phyloP scores from a whole-genome alignment of 192 early-diverging fungal genomes.

The Chytriomyces sp. region DNA sequence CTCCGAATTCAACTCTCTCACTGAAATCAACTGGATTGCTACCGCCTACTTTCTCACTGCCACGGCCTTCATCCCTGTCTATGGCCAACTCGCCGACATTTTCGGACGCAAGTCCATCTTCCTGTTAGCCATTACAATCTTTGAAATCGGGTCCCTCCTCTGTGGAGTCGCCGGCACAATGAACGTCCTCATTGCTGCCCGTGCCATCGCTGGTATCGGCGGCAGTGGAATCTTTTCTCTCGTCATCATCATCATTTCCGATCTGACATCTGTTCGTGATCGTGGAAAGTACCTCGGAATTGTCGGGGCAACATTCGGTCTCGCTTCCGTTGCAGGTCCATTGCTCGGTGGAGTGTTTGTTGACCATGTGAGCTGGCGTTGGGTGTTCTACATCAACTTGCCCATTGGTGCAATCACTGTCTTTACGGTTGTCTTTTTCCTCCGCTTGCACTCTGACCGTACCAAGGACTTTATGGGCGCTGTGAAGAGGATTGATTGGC shows the following conservation, averaged over 20 bases:
- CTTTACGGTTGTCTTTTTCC: slow-evolving; percentile 56
- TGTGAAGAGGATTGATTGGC: slow-evolving; percentile 75
- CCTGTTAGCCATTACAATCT: slow-evolving; percentile 71
- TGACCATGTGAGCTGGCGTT: slow-evolving; percentile 50
- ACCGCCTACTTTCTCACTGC: slow-evolving; percentile 34
- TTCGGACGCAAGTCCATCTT: slow-evolving; percentile 83
- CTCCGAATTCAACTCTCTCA: slow-evolving; percentile 40
- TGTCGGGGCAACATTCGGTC: slow-evolving; percentile 74
- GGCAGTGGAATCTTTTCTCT: slow-evolving; percentile 82
- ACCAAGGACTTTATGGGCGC: slow-evolving; percentile 67
- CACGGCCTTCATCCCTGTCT: slow-evolving; percentile 75
- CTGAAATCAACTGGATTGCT: slow-evolving; percentile 50
- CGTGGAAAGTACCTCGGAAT: slow-evolving; percentile 71
- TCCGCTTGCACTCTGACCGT: slow-evolving; percentile 49
- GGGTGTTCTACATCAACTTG: slow-evolving; percentile 77
- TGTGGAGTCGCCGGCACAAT: slow-evolving; percentile 72
- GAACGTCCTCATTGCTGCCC: slow-evolving; percentile 69
- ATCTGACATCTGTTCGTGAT: slow-evolving; percentile 70
- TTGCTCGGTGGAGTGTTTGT: slow-evolving; percentile 87
- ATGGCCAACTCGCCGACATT: slow-evolving; percentile 87
- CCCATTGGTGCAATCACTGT: slow-evolving; percentile 75
- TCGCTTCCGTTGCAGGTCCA: slow-evolving; percentile 79
- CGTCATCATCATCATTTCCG: slow-evolving; percentile 83
- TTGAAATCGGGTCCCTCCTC: slow-evolving; percentile 75
- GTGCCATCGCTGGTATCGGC: slow-evolving; percentile 78